Base-by-base conservation (phyloP, 805 yeast species). In the Kuraishia floccosa region DNA sequence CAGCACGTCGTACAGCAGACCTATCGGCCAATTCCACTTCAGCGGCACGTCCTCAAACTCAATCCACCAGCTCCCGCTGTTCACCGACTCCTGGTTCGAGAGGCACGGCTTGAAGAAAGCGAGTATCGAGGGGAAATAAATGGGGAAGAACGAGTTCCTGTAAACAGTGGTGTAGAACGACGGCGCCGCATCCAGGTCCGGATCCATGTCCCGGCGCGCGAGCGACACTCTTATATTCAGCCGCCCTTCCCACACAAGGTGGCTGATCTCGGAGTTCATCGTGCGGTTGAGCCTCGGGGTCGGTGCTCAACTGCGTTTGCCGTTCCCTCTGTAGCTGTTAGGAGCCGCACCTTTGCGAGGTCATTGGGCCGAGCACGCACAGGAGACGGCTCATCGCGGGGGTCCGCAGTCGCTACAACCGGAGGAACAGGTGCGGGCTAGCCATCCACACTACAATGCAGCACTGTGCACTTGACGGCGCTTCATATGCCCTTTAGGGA, bases 21-120 rank as follows among this genome's bases (percentile, higher is more conserved):
- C 94, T 2, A 76, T 50, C 0, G 95, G 95, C 38, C 72, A 58
- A 39, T 80, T 72, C 94, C 96, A 85, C 30, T 67, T 63, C 19
- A 86, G 38, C 0, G 91, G 85, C 2, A 63, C 72, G 4, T 56
- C 65, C 20, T 76, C 77, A 44, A 60, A 67, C 38, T 73, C 84
- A 22, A 84, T 59, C 94, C 94, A 85, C 54, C 75, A 60, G 2
- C 49, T 47, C 4, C 37, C 27, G 13, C 40, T 35, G 1, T 43
- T 36, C 2, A 35, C 20, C 28, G 39, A 25, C 5, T 34, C 36
- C 3, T 44, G 46, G 17, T 52, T 49, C 18, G 38, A 39, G 17
- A 56, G 30, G 23, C 34, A 34, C 4, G 56, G 46, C 21, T 49
- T 41, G 34, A 73, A 66, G 42, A 53, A 68, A 1, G 35, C 35